Percentiles rank a stretch among this genome's conserved stretches.
Evolutionary conservation across 2,329 filamentous ascomycete genomes (phyloP).

Genomic region (Beauveria australis): DNA sequence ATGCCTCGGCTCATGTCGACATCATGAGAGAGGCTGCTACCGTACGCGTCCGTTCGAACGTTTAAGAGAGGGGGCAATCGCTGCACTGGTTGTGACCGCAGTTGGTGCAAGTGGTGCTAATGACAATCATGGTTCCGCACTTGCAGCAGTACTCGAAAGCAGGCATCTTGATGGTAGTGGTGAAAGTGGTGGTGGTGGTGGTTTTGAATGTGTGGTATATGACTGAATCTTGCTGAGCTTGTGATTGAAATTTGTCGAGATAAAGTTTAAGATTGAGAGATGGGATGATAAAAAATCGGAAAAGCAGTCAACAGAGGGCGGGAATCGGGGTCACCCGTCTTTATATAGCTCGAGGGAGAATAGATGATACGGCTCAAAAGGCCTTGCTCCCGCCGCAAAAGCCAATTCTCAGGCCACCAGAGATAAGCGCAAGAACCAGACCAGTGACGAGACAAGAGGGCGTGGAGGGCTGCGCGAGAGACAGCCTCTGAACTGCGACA

Average conservation of each 20-base stretch:
- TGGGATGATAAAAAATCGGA: not conserved
- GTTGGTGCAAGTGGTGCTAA: constrained; percentile 44
- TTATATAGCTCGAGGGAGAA: constrained; percentile 7
- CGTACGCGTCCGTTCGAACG: not conserved
- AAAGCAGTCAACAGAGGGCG: not conserved
- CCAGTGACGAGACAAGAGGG: not conserved
- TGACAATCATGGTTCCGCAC: constrained; percentile 48
- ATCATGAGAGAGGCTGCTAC: not conserved
- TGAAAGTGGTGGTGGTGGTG: constrained; percentile 8
- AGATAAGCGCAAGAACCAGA: constrained; percentile 7
- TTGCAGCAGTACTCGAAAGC: constrained; percentile 46
- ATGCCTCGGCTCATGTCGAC: constrained; percentile 4
- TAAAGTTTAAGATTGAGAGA: not conserved
- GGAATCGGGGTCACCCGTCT: not conserved
- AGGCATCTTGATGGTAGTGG: constrained; percentile 27
- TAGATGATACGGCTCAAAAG: not conserved
- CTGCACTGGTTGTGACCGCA: constrained; percentile 44
- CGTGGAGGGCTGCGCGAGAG: not conserved
- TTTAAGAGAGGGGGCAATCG: constrained; percentile 32
- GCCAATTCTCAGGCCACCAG: constrained; percentile 8
- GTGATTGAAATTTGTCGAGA: not conserved
- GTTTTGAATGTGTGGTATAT: not conserved
- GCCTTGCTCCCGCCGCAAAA: not conserved
- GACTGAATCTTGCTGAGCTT: not conserved
- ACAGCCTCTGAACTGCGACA: not conserved